Evolutionary conservation across 2,329 filamentous ascomycete genomes (phyloP).

Genomic region (Ophiocordyceps polyrhachis-furcata): DNA sequence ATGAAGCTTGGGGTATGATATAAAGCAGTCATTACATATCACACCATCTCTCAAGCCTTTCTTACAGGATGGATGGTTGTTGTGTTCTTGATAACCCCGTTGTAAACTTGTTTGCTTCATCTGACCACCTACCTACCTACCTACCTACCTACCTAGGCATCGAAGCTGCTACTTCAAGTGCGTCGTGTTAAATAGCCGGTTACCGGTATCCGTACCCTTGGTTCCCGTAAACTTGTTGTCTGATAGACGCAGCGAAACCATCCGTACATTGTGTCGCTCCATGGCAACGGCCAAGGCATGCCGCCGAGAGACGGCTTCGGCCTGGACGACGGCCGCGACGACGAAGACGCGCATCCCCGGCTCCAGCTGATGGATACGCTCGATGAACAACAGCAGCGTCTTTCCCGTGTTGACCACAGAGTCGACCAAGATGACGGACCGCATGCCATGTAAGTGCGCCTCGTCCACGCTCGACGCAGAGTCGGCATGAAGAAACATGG

Average conservation of each 20-base stretch:
- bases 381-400: constrained; percentile 27
- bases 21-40: no score
- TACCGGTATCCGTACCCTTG: constrained; percentile 36
- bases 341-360: constrained; percentile 27
- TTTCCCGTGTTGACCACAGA: constrained; percentile 41
- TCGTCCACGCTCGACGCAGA: constrained; percentile 20
- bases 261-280: constrained; percentile 7
- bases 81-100: no score
- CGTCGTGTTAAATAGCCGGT: constrained; percentile 40
- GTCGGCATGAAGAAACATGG: constrained; percentile 30
- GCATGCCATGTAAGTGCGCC: constrained; percentile 19
- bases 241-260: constrained; percentile 36
- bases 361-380: constrained; percentile 22
- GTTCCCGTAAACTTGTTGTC: constrained; percentile 35
- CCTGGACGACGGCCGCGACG: constrained; percentile 36
- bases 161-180: constrained; percentile 14
- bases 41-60: no score
- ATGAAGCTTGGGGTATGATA: no score
- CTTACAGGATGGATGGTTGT: no score
- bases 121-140: neutral
- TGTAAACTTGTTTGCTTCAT: neutral
- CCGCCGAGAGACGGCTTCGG: constrained; percentile 6
- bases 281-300: constrained; percentile 6
- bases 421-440: constrained; percentile 35
- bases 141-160: neutral